Percentiles rank a stretch among this genome's conserved stretches.
Conservation (phyloP, 163 green algal genomes). For the Prototheca stagnorum region DNA sequence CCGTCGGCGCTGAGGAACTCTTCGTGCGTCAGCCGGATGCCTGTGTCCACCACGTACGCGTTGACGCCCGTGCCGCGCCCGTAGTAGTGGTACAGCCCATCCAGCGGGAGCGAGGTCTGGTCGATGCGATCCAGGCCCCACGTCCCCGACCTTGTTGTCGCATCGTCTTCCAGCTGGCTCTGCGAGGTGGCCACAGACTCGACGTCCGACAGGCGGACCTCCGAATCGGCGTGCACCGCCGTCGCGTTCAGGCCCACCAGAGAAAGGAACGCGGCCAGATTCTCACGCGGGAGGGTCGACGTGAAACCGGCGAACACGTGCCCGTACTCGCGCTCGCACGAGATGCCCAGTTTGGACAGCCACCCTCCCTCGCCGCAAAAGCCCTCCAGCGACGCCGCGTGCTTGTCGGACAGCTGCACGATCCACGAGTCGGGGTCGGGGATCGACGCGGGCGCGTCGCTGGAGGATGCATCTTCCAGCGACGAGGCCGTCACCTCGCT, state of each 20-base stretch:
- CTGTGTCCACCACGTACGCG: slow-evolving; percentile 59
- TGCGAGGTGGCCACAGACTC: not conserved
- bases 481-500: not conserved
- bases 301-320: not conserved
- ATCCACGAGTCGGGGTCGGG: not conserved
- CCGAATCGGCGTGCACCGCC: slow-evolving; percentile 12
- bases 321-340: not conserved
- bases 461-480: not conserved
- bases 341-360: too few species aligned
- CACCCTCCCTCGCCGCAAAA: not conserved
- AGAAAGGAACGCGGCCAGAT: slow-evolving; percentile 5
- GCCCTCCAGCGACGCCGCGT: not conserved
- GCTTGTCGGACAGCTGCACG: not conserved
- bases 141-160: slow-evolving; percentile 13
- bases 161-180: not conserved
- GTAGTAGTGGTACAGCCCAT: slow-evolving; percentile 12
- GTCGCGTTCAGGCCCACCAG: not conserved
- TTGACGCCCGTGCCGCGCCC: slow-evolving; percentile 33
- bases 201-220: not conserved
- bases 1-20: slow-evolving; percentile 30
- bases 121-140: slow-evolving; percentile 53
- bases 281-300: not conserved
- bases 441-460: not conserved
- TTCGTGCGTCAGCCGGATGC: slow-evolving; percentile 35
- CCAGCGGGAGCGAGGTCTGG: slow-evolving; percentile 15